A percentile compares a stretch with the other conserved stretches of the same genome.
Conservation (phyloP, 805 yeast genomes). For the Cyberlindnera galapagoensis region DNA sequence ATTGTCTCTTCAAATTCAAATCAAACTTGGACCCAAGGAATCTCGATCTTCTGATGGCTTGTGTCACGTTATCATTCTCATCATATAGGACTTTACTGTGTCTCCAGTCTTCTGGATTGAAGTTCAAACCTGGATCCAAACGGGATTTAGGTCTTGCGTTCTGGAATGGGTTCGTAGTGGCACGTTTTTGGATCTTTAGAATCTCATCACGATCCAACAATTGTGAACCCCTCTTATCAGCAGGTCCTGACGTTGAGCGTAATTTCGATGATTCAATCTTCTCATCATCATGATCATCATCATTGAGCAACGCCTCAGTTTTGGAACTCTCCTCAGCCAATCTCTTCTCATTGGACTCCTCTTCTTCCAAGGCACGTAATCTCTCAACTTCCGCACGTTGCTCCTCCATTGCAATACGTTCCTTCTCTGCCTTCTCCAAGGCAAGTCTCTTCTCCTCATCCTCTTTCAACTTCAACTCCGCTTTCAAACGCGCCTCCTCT, state of each 20-base stretch:
- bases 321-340: conserved; percentile 7
- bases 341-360: conserved; percentile 16
- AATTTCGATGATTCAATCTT: conserved; percentile 15
- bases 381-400: conserved; percentile 10
- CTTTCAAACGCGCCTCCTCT: conserved; percentile 33
- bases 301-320: conserved; percentile 9
- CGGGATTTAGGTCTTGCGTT: conserved; percentile 36
- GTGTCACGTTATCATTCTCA: conserved; percentile 27
- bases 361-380: conserved; percentile 21
- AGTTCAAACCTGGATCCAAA: conserved; percentile 36
- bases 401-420: conserved; percentile 7
- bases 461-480: conserved; percentile 34
- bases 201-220: conserved; percentile 23
- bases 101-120: conserved; percentile 17
- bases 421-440: conserved; percentile 20
- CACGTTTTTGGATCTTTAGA: conserved; percentile 29
- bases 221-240: conserved; percentile 14
- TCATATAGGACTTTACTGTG: conserved; percentile 15
- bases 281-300: conserved; percentile 17
- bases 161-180: conserved; percentile 28
- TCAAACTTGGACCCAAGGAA: conserved; percentile 37
- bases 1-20: conserved; percentile 25
- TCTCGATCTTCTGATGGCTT: conserved; percentile 38
- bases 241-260: conserved; percentile 36
- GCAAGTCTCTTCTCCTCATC: conserved; percentile 19